Conservation (phyloP, 2,329 filamentous ascomycete species). For the Clarireedia paspali region DNA sequence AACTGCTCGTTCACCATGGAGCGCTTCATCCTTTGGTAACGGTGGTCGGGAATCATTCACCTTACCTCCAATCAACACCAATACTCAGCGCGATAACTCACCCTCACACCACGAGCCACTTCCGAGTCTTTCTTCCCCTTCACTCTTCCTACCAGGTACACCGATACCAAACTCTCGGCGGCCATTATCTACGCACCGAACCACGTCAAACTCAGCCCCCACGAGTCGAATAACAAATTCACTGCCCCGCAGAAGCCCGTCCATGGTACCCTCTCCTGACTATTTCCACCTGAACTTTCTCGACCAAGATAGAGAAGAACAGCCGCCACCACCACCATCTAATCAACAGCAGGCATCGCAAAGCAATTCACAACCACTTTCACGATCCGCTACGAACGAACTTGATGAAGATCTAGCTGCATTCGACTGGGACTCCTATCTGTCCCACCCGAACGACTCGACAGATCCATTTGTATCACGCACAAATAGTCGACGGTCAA, state of each 20-base stretch:
- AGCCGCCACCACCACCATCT: not conserved
- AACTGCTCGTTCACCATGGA: not conserved
- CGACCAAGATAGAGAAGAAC: not conserved
- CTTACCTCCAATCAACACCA: conserved; percentile 1
- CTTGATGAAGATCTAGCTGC: not conserved
- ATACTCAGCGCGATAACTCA: not conserved
- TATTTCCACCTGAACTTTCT: not conserved
- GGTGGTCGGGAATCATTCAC: not conserved
- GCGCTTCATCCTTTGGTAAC: not conserved
- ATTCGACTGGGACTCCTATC: not conserved
- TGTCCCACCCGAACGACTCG: not conserved
- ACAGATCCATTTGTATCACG: not conserved
- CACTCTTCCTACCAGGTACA: conserved; percentile 3
- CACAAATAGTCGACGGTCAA: conserved; percentile 10
- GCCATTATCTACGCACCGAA: not conserved
- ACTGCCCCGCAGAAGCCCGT: not conserved
- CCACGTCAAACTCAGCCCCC: not conserved
- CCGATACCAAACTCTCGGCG: not conserved
- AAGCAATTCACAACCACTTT: not conserved
- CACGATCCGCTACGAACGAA: not conserved
- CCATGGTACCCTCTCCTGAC: not conserved
- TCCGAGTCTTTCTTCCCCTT: not conserved
- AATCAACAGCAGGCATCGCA: not conserved
- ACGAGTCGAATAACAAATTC: not conserved
- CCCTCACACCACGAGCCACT: not conserved